Evolutionary conservation across 176 grass and related monocot species (phyloP).

Genomic region (Carex parvula): DNA sequence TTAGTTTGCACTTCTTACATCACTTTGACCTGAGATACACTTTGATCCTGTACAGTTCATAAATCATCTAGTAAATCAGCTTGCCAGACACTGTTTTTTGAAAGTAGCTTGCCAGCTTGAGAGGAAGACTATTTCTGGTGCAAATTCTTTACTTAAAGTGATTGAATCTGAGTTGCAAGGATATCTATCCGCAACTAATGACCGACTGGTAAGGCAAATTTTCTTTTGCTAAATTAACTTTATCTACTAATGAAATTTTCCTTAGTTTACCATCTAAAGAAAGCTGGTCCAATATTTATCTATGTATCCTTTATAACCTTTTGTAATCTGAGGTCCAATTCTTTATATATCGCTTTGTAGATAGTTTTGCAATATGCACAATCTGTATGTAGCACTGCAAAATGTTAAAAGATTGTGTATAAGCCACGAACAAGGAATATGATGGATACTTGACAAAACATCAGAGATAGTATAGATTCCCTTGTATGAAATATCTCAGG

Average conservation of each 20-base stretch:
- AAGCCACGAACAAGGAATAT: neutral
- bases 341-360: neutral
- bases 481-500: neutral
- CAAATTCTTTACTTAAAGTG: constrained; percentile 66
- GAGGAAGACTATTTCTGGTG: constrained; percentile 40
- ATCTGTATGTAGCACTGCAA: neutral
- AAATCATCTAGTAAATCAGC: constrained; percentile 78
- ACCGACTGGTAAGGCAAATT: constrained; percentile 50
- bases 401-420: neutral
- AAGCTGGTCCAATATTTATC: neutral
- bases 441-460: neutral
- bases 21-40: neutral
- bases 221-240: constrained; percentile 16
- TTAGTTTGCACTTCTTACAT: neutral
- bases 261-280: neutral
- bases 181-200: constrained; percentile 58
- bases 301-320: neutral
- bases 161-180: constrained; percentile 66
- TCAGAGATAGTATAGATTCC: neutral
- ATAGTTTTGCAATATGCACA: neutral
- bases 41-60: constrained; percentile 54
- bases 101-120: constrained; percentile 76
- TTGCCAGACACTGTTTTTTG: constrained; percentile 61
- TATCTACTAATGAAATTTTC: neutral
- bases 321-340: neutral